Conservation (phyloP, 2,329 filamentous ascomycete genomes). For the Ophiosphaerella herpotricha region DNA sequence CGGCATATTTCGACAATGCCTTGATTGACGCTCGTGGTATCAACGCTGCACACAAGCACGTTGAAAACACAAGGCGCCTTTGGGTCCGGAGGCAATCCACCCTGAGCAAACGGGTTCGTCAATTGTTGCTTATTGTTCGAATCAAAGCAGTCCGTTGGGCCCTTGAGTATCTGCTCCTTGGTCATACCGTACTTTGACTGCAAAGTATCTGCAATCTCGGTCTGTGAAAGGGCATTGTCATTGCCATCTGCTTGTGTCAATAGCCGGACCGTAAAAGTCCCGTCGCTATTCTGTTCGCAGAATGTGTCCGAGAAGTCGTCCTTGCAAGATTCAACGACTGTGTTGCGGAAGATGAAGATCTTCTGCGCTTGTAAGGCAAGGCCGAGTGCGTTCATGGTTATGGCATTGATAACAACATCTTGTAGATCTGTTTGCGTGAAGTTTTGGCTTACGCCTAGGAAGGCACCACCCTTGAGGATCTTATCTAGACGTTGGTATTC, state of each 20-base stretch:
- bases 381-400: constrained; percentile 5
- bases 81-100: not conserved
- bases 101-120: constrained; percentile 5
- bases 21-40: no score
- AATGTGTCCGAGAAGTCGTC: not conserved
- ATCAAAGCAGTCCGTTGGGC: constrained; percentile 9
- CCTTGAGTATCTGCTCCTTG: constrained; percentile 1
- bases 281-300: not conserved
- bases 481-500: not conserved
- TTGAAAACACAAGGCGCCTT: constrained; percentile 2
- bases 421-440: constrained; percentile 10
- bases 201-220: not conserved
- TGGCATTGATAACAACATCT: not conserved
- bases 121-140: constrained; percentile 7
- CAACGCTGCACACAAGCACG: not conserved
- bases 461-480: constrained; percentile 5
- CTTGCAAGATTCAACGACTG: not conserved
- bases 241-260: not conserved
- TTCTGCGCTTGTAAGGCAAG: constrained; percentile 6
- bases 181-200: constrained; percentile 6
- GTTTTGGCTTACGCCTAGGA: constrained; percentile 10
- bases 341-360: constrained; percentile 1
- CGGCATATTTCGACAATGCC: no score
- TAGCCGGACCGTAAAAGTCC: not conserved
- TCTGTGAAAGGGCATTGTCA: not conserved